Evolutionary conservation across 495 filamentous ascomycete species (phyloP).

Genomic region (Daldinia grandis): DNA sequence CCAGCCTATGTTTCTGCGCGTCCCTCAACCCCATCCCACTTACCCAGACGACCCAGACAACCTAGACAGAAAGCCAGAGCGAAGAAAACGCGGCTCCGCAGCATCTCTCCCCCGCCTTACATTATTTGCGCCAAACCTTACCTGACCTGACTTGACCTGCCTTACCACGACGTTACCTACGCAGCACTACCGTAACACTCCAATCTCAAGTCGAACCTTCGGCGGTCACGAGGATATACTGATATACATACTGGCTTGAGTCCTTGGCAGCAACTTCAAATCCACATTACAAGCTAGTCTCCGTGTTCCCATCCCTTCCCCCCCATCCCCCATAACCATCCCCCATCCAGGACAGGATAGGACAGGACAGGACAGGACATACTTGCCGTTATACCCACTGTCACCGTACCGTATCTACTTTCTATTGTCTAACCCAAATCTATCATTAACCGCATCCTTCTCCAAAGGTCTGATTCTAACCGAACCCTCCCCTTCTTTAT

Average conservation of each 20-base stretch:
- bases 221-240: conserved; percentile 40
- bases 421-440: conserved; percentile 36
- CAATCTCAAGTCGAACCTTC: conserved; percentile 38
- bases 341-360: conserved; percentile 14
- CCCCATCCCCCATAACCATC: conserved; percentile 7
- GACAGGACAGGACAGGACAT: conserved; percentile 7
- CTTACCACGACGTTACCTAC: conserved; percentile 40
- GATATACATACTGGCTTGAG: conserved; percentile 36
- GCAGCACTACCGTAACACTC: conserved; percentile 32
- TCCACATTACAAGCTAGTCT: conserved; percentile 36
- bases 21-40: conserved; percentile 5
- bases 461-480: conserved; percentile 29
- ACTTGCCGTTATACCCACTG: conserved; percentile 41
- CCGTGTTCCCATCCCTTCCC: conserved; percentile 29
- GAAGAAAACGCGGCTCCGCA: conserved; percentile 39
- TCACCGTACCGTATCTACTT: conserved; percentile 26
- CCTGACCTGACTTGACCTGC: conserved; percentile 33
- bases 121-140: conserved; percentile 42
- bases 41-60: neutral
- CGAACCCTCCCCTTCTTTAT: conserved; percentile 31
- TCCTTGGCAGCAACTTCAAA: conserved; percentile 37
- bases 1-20: neutral
- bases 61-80: conserved; percentile 4
- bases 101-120: conserved; percentile 41
- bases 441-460: conserved; percentile 39